phyloP scores from a whole-genome alignment of 208 protist species.

The Trypanosoma vivax region DNA sequence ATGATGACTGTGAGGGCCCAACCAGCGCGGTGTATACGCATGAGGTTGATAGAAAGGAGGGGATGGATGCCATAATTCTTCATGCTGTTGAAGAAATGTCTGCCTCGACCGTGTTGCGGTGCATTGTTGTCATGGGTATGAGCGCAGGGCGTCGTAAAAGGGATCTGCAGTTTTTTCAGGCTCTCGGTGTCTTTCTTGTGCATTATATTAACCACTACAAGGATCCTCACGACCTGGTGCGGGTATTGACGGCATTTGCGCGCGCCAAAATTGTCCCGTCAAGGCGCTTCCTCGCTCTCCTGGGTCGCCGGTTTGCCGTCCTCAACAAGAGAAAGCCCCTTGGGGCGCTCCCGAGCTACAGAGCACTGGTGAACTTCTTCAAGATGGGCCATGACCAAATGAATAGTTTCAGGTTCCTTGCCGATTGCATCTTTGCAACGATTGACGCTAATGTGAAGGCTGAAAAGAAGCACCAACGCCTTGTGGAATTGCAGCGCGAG shows the following conservation, averaged over 20 bases:
- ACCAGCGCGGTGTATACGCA: conserved; percentile 2
- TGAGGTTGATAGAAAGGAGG: conserved; percentile 2
- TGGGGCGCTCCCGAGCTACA: conserved; percentile 44
- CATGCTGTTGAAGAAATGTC: conserved; percentile 33
- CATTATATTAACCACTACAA: conserved; percentile 61
- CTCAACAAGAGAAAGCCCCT: conserved; percentile 50
- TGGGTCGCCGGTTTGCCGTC: conserved; percentile 58
- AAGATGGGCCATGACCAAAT: conserved; percentile 65
- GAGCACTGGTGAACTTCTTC: conserved; percentile 57
- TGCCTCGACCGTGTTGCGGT: conserved; percentile 33
- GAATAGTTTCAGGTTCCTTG: conserved; percentile 69
- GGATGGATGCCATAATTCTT: conserved; percentile 31
- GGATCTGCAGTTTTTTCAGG: conserved; percentile 68
- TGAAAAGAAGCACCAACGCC: conserved; percentile 19
- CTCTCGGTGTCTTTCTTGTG: conserved; percentile 50
- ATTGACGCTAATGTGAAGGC: conserved; percentile 46
- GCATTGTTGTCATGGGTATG: conserved; percentile 65
- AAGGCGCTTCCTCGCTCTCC: conserved; percentile 42
- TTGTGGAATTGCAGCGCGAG: conserved; percentile 12
- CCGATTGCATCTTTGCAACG: conserved; percentile 40
- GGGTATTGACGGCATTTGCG: conserved; percentile 65
- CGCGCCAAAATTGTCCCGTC: conserved; percentile 68
- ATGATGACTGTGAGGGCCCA: conserved; percentile 5
- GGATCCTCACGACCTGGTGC: conserved; percentile 51
- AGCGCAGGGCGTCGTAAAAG: conserved; percentile 56